These are phyloP conservation scores for Paulownia fortunei DNA, from an alignment of 257 asterid genomes.

Conservation along the genomic window DNA sequence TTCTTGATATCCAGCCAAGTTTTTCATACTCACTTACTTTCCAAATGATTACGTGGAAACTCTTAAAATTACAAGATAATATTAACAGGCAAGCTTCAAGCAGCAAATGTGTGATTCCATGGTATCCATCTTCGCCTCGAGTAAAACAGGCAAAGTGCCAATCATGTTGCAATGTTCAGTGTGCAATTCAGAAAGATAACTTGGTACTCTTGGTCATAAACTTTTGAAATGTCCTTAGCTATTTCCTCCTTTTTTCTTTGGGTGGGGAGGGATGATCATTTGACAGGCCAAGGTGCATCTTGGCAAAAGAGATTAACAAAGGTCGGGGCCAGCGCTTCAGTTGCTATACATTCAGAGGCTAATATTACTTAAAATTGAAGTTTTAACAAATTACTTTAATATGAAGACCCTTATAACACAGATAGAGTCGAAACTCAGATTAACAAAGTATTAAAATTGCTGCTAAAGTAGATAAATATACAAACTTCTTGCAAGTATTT, in stretches of 20 bases:
- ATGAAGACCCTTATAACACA: not conserved
- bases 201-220: not conserved
- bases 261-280: not conserved
- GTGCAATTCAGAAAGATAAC: not conserved
- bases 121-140: not conserved
- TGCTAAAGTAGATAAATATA: slow-evolving; percentile 2
- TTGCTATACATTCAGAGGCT: not conserved
- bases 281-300: not conserved
- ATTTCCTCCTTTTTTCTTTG: not conserved
- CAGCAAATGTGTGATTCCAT: not conserved
- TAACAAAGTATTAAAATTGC: not conserved
- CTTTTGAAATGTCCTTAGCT: not conserved
- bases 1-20: not conserved
- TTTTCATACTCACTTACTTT: not conserved
- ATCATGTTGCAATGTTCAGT: not conserved
- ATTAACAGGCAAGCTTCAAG: not conserved
- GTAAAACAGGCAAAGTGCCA: not conserved
- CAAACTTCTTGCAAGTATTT: not conserved
- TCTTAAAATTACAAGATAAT: not conserved
- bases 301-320: slow-evolving; percentile 1
- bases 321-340: too few relatives aligned
- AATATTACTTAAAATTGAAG: slow-evolving; percentile 1
- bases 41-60: not conserved
- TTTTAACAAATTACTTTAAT: not conserved
- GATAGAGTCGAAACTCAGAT: slow-evolving; percentile 12